phyloP scores from a whole-genome alignment of 352 stramenopile species.

The Phytophthora vignae region DNA sequence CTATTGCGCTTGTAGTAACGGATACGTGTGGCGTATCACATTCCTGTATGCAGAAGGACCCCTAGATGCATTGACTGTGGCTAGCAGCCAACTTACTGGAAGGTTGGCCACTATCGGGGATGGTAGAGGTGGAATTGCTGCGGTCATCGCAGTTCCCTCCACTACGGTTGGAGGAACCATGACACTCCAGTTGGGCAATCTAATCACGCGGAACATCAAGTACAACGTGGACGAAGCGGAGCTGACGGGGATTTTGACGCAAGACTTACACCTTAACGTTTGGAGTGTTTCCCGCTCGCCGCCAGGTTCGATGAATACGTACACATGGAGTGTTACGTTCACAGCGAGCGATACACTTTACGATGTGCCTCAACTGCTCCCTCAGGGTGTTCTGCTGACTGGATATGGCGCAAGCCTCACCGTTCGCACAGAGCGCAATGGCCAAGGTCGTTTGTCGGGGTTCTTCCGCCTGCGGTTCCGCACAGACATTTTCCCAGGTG shows the following conservation, averaged over 20 bases:
- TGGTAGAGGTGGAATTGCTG: slow-evolving; percentile 45
- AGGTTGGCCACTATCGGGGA: slow-evolving; percentile 64
- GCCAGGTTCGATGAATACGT: slow-evolving; percentile 52
- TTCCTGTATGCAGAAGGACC: slow-evolving; percentile 76
- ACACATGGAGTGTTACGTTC: slow-evolving; percentile 86
- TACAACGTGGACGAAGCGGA: slow-evolving; percentile 69
- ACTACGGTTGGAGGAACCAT: slow-evolving; percentile 73
- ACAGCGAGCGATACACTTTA: slow-evolving; percentile 69
- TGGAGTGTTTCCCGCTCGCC: slow-evolving; percentile 58
- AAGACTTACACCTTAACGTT: slow-evolving; percentile 68
- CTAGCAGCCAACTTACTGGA: slow-evolving; percentile 61
- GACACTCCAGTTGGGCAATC: slow-evolving; percentile 61
- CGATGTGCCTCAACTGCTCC: slow-evolving; percentile 60
- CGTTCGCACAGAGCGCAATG: slow-evolving; percentile 64
- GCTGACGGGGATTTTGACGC: slow-evolving; percentile 61
- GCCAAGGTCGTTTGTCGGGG: slow-evolving; percentile 69
- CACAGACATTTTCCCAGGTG: slow-evolving; percentile 73
- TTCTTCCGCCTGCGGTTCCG: slow-evolving; percentile 78
- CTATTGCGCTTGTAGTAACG: slow-evolving; percentile 75
- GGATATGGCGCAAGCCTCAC: slow-evolving; percentile 60
- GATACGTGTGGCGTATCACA: slow-evolving; percentile 81
- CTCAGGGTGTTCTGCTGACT: slow-evolving; percentile 59
- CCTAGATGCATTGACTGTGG: slow-evolving; percentile 52
- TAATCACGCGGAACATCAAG: slow-evolving; percentile 74
- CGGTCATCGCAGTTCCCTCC: slow-evolving; percentile 65